A percentile compares a stretch with the other conserved stretches of the same genome.
Evolutionary conservation across 352 stramenopile genomes (phyloP).

Genomic region (Phytopythium ostracodes): DNA sequence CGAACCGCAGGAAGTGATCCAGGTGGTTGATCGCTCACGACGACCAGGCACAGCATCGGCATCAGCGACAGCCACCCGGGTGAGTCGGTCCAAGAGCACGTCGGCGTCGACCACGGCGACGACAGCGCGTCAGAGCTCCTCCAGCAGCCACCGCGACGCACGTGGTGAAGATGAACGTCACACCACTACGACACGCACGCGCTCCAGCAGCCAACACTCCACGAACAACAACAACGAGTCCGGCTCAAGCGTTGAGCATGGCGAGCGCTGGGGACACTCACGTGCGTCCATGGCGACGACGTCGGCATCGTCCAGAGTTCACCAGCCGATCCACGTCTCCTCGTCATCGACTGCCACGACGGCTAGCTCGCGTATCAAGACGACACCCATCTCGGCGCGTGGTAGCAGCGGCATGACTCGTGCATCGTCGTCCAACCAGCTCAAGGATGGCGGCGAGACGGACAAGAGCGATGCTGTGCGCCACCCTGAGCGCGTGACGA

Average conservation of each 20-base stretch:
- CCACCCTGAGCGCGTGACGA: constrained; percentile 21
- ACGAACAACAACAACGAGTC: constrained; percentile 39
- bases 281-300: constrained; percentile 20
- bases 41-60: constrained; percentile 12
- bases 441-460: constrained; percentile 17
- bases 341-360: constrained; percentile 31
- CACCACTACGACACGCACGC: constrained; percentile 16
- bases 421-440: constrained; percentile 17
- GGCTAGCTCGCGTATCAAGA: constrained; percentile 17
- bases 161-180: constrained; percentile 30
- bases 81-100: constrained; percentile 41
- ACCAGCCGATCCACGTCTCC: constrained; percentile 29
- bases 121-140: constrained; percentile 14
- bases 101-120: constrained; percentile 11
- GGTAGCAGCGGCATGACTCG: constrained; percentile 8
- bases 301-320: constrained; percentile 26
- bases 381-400: constrained; percentile 15
- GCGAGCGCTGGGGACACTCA: constrained; percentile 49
- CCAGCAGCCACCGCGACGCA: constrained; percentile 13
- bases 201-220: constrained; percentile 17
- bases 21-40: constrained; percentile 32
- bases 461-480: constrained; percentile 30
- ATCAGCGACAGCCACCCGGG: constrained; percentile 15
- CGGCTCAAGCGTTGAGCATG: constrained; percentile 11
- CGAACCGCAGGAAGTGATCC: constrained; percentile 32